Base-by-base conservation (phyloP, 2,329 filamentous ascomycete species). In the Phyllosticta citriasiana region DNA sequence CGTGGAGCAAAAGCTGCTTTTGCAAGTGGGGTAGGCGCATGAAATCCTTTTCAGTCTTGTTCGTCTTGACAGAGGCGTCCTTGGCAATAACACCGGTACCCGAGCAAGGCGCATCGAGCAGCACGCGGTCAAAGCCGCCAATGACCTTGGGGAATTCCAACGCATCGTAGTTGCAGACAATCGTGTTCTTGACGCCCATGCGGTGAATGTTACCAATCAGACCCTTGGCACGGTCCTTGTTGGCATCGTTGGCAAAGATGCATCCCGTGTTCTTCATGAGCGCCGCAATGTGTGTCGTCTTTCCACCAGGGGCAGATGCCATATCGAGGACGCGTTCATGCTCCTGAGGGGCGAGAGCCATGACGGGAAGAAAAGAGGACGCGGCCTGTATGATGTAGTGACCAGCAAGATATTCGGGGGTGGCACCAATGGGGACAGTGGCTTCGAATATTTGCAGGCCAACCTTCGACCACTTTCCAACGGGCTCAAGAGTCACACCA, bases 401-500 rank as follows among this genome's bases (percentile, higher is more conserved):
- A 19, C 94, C 94, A 16, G 93, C 92, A 12, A 99, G 84, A 74
- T 99, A 99, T 76, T 99, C 94, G 9, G 94, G 94, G 0, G 94
- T 99, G 27, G 94, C 94, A 82, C 92, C 92, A 1, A 97, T 83
- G 2, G 91, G 91, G 0, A 89, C 86, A 60, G 86, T 88, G 62
- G 88, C 89, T 75, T 99, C 94, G 73, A 99, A 99, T 63, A 99
- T 85, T 74, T 99, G 94, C 51, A 99, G 83, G 55, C 94, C 94
- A 65, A 99, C 91, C 79, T 99, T 99, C 67, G 89, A 94, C 94
- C 94, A 99, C 76, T 97, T 97, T 64, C 94, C 94, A 19, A 99
- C 91, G 2, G 94, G 94, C 76, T 99, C 93, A 50, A 99, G 84
- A 14, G 92, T 95, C 56, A 99, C 94, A 65, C 94, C 94, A 65